phyloP scores from a whole-genome alignment of 2,329 filamentous ascomycete genomes.

The Talaromyces verruculosus region DNA sequence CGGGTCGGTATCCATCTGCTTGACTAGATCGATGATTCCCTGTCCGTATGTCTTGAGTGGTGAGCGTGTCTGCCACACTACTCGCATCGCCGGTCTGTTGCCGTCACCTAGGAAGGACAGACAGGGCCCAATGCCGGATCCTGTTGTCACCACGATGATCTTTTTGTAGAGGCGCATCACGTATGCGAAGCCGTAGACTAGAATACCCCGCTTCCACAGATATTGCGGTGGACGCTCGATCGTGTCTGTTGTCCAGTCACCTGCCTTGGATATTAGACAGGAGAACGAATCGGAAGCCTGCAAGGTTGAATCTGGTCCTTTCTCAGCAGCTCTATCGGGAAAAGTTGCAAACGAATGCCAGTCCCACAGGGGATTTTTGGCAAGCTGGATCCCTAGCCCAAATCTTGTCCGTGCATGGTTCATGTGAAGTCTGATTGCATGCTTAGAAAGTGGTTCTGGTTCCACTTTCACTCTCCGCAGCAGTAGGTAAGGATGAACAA shows the following conservation, averaged over 20 bases:
- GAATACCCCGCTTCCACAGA: conserved; percentile 68
- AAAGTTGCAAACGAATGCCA: conserved; percentile 78
- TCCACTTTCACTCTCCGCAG: conserved; percentile 67
- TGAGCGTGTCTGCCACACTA: conserved; percentile 67
- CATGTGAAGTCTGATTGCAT: conserved; percentile 71
- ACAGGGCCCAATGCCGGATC: conserved; percentile 70
- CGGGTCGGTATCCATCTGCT: conserved; percentile 59
- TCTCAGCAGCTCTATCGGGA: conserved; percentile 47
- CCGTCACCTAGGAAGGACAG: conserved; percentile 60
- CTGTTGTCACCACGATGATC: conserved; percentile 67
- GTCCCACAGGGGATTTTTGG: conserved; percentile 64
- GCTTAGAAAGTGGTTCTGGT: conserved; percentile 66
- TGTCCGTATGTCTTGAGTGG: conserved; percentile 64
- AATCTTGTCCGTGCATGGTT: conserved; percentile 60
- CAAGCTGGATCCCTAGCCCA: conserved; percentile 60
- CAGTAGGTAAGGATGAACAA: conserved; percentile 71
- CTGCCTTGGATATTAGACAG: conserved; percentile 68
- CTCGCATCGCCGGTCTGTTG: conserved; percentile 48
- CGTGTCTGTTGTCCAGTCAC: conserved; percentile 69
- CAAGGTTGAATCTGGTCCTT: conserved; percentile 37
- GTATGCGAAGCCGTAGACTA: conserved; percentile 66
- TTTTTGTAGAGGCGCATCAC: conserved; percentile 65
- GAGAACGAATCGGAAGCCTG: conserved; percentile 51
- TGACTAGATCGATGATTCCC: conserved; percentile 57
- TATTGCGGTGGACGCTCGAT: conserved; percentile 62